A percentile compares a stretch with the other conserved stretches of the same genome.
Evolutionary conservation across 78 protist species (phyloP).

Genomic region (Acrasis kona): DNA sequence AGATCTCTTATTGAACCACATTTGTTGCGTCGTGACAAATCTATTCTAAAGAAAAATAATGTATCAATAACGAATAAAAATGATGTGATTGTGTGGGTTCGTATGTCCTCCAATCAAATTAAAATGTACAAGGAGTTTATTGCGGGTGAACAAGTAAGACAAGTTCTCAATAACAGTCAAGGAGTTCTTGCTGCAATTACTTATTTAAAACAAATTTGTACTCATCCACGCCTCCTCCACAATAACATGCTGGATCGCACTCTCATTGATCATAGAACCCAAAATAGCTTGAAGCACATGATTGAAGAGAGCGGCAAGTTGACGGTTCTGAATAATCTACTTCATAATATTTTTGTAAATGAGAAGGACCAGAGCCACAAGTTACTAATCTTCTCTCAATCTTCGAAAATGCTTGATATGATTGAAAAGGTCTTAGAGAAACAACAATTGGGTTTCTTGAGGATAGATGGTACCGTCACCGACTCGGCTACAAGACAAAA

Average conservation of each 20-base stretch:
- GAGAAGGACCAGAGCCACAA: constrained; percentile 75
- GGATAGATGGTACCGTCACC: constrained; percentile 92
- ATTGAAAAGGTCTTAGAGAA: constrained; percentile 37
- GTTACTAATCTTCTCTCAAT: constrained; percentile 81
- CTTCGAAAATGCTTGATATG: constrained; percentile 88
- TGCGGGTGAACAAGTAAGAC: neutral
- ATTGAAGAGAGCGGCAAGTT: constrained; percentile 2
- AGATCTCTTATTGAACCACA: constrained; percentile 40
- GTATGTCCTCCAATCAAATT: constrained; percentile 35
- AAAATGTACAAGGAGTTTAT: constrained; percentile 34
- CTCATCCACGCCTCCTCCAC: constrained; percentile 28
- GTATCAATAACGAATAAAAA: constrained; percentile 27
- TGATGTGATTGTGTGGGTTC: constrained; percentile 58
- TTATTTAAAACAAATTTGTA: constrained; percentile 53
- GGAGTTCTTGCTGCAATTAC: constrained; percentile 44
- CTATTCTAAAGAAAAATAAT: constrained; percentile 1
- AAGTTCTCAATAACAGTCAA: constrained; percentile 19
- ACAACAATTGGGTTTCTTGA: neutral
- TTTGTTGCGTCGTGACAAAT: constrained; percentile 67
- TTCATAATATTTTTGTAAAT: too few species aligned
- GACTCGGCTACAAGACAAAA: constrained; percentile 19
- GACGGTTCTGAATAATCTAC: neutral
- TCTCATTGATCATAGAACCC: neutral
- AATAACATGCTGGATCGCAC: neutral
- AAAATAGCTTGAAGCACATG: neutral